Percentiles rank a stretch among this genome's conserved stretches.
phyloP scores from a whole-genome alignment of 202 grass and related monocot species.

The Bolboschoenoplectus hybrid region DNA sequence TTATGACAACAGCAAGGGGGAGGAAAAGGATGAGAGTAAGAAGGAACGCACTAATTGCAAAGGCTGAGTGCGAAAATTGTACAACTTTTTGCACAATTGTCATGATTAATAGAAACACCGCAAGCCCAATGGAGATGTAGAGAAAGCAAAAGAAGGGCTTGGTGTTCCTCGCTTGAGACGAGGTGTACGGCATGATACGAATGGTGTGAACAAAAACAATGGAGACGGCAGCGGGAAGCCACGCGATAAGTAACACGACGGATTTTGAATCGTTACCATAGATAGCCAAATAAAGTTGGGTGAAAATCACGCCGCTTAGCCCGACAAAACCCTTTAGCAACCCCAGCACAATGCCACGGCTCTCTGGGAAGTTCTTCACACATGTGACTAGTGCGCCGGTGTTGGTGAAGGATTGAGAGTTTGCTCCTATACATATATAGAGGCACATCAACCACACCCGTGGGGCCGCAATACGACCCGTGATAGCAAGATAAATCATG shows the following conservation, averaged over 20 bases:
- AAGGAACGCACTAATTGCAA: slow-evolving; percentile 41
- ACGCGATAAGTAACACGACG: slow-evolving; percentile 73
- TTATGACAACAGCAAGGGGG: slow-evolving; percentile 66
- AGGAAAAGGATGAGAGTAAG: slow-evolving; percentile 66
- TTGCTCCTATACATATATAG: slow-evolving; percentile 88
- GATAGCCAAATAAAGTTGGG: slow-evolving; percentile 79
- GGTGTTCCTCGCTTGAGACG: slow-evolving; percentile 27
- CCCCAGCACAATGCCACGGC: slow-evolving; percentile 78
- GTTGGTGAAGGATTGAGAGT: slow-evolving; percentile 92
- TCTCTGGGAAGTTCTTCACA: slow-evolving; percentile 89
- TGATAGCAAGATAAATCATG: slow-evolving; percentile 82
- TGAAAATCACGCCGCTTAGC: slow-evolving; percentile 87
- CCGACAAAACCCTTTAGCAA: slow-evolving; percentile 93
- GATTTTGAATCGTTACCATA: slow-evolving; percentile 73
- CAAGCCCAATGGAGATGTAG: slow-evolving; percentile 82
- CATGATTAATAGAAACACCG: slow-evolving; percentile 60
- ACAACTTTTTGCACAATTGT: slow-evolving; percentile 53
- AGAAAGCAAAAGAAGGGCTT: slow-evolving; percentile 84
- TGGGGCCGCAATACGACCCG: slow-evolving; percentile 52
- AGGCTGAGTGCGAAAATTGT: slow-evolving; percentile 43
- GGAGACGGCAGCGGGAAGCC: slow-evolving; percentile 71
- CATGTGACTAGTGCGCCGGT: slow-evolving; percentile 80
- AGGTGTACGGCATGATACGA: slow-evolving; percentile 58
- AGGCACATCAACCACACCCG: slow-evolving; percentile 80
- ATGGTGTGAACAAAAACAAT: slow-evolving; percentile 71